Base-by-base conservation (phyloP, 2,329 filamentous ascomycete species). In the Monosporascus cannonballus region DNA sequence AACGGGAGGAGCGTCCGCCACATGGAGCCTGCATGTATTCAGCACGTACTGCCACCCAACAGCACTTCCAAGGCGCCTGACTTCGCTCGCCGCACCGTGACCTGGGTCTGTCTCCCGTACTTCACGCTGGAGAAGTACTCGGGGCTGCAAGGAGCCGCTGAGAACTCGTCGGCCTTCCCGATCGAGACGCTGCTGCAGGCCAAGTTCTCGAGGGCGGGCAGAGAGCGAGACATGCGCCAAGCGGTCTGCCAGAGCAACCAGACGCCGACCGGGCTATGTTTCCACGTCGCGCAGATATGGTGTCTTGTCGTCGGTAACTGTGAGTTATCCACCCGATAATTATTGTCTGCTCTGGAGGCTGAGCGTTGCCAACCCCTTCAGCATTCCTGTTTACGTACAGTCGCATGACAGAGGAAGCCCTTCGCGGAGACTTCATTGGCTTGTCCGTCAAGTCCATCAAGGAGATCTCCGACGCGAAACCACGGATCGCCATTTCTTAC, bases 71-170 rank as follows among this genome's bases (percentile, higher is more conserved):
- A 54, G 46, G 55, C 48, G 6, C 2, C 20, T 22, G 3, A 3
- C 20, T 57, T 49, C 48, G 58, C 50, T 2, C 54, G 54, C 8
- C 59, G 59, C 15, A 52, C 57, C 1, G 65, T 66, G 0, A 68
- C 66, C 20, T 78, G 74, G 74, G 56, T 76, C 3, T 76, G 72
- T 30, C 61, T 78, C 15, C 76, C 76, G 0, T 78, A 77, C 55
- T 77, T 79, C 56, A 68, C 68, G 3, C 65, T 78, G 1, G 68
- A 74, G 45, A 65, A 53, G 27, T 54, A 56, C 25, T 50, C 48
- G n/a, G 20, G 20, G 3, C 20, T 48, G 37, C 39, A 27, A 45
- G 47, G 37, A 49, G 24, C n/a, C 37, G 37, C 45, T 46, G 46
- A 25, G 46, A 53, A 27, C 47, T 53, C 47, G 9, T 51, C 54